Conservation (phyloP, 306 rosid species). For the Quercus glauca region DNA sequence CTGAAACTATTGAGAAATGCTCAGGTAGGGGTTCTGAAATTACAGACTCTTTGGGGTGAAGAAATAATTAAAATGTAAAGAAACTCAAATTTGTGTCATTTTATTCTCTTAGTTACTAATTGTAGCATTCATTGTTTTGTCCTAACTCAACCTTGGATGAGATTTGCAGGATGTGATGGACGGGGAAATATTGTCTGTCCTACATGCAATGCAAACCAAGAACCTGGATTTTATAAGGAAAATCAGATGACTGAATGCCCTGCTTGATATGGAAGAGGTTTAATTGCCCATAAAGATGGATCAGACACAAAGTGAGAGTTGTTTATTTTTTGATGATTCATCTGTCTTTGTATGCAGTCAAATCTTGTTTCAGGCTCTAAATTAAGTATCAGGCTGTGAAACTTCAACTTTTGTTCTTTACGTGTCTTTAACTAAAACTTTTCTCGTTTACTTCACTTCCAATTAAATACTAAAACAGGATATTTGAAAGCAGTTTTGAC, state of each 20-base stretch:
- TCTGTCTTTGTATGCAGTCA: constrained; percentile 4
- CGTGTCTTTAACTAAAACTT: not conserved
- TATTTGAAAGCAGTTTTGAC: constrained; percentile 9
- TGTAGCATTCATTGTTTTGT: not conserved
- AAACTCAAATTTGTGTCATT: not conserved
- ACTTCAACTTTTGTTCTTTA: not conserved
- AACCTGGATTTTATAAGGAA: constrained; percentile 71
- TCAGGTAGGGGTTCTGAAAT: constrained; percentile 45
- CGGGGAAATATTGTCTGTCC: constrained; percentile 59
- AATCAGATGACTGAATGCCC: constrained; percentile 72
- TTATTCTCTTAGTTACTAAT: not conserved
- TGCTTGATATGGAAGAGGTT: constrained; percentile 84
- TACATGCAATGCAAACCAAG: constrained; percentile 67
- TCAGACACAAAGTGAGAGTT: constrained; percentile 83
- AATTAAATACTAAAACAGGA: not conserved
- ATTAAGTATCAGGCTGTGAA: not conserved
- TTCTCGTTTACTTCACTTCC: not conserved
- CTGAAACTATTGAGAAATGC: constrained; percentile 76
- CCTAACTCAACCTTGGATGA: constrained; percentile 16
- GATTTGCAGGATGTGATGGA: constrained; percentile 70
- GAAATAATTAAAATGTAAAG: not conserved
- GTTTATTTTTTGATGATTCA: constrained; percentile 1
- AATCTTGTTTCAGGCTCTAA: constrained; percentile 1
- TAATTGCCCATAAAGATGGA: constrained; percentile 93
- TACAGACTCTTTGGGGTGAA: not conserved